phyloP scores from a whole-genome alignment of 2,329 filamentous ascomycete genomes.

The Claviceps sorghi region DNA sequence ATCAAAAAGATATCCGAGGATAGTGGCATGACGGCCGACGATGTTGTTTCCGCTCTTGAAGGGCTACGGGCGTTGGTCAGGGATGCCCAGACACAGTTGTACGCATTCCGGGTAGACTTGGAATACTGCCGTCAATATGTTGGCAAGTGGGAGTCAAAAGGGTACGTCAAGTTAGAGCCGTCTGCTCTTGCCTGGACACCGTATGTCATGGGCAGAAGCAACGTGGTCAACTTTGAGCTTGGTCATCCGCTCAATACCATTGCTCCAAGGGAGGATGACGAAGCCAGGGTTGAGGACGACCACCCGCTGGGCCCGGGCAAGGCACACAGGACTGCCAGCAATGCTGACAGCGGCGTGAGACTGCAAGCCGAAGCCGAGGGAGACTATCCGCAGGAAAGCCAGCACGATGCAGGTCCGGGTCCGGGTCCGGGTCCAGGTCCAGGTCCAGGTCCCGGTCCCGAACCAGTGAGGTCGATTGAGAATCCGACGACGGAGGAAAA shows the following conservation, averaged over 20 bases:
- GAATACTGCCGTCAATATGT: constrained; percentile 79
- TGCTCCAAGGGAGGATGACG: constrained; percentile 68
- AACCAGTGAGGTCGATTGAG: constrained; percentile 18
- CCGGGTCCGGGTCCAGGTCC: constrained; percentile 13
- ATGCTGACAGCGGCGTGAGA: constrained; percentile 5
- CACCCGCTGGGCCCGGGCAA: neutral
- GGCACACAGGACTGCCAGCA: constrained; percentile 2
- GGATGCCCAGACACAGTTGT: constrained; percentile 75
- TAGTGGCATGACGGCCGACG: constrained; percentile 90
- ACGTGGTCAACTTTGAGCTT: constrained; percentile 68
- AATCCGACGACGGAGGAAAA: constrained; percentile 18
- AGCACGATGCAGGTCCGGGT: constrained; percentile 10
- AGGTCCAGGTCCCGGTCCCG: constrained; percentile 12
- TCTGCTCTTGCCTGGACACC: constrained; percentile 84
- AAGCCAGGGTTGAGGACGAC: constrained; percentile 25
- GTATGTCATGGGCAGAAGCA: constrained; percentile 86
- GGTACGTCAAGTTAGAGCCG: constrained; percentile 71
- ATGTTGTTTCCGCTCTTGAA: constrained; percentile 88
- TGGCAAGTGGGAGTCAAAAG: constrained; percentile 75
- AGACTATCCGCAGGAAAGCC: neutral
- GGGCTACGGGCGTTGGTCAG: constrained; percentile 77
- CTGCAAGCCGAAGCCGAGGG: constrained; percentile 4
- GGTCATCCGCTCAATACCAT: constrained; percentile 72
- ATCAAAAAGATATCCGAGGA: constrained; percentile 63
- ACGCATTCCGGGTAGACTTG: constrained; percentile 77